These are phyloP conservation scores for Irineochytrium annulatum DNA, from an alignment of 192 early-diverging fungal species.

Conservation along the genomic window DNA sequence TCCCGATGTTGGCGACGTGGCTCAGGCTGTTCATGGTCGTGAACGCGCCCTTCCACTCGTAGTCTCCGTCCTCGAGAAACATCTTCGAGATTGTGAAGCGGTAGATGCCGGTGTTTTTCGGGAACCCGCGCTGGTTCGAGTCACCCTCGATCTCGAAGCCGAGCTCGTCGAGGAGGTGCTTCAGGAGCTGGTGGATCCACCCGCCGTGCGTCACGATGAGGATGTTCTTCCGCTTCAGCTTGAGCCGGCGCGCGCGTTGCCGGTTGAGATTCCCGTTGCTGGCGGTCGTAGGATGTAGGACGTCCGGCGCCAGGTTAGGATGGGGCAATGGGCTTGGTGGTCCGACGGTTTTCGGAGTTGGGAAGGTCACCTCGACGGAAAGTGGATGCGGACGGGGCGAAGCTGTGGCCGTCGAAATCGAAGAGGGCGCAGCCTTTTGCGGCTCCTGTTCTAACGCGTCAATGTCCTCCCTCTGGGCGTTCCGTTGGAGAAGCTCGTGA, in stretches of 20 bases:
- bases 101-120: slow-evolving; percentile 39
- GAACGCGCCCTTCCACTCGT: slow-evolving; percentile 42
- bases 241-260: slow-evolving; percentile 7
- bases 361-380: neutral
- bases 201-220: slow-evolving; percentile 52
- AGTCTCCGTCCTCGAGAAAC: slow-evolving; percentile 28
- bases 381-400: neutral
- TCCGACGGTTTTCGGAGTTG: neutral
- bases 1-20: slow-evolving; percentile 32
- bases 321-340: neutral
- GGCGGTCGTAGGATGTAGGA: no score
- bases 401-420: neutral
- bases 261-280: slow-evolving; percentile 1
- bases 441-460: slow-evolving; percentile 1
- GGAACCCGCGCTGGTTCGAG: slow-evolving; percentile 27
- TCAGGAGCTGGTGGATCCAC: slow-evolving; percentile 29
- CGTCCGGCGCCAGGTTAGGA: no score
- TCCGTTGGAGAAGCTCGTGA: slow-evolving; percentile 20
- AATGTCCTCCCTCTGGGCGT: neutral
- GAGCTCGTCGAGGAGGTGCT: slow-evolving; percentile 39
- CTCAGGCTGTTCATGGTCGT: slow-evolving; percentile 39
- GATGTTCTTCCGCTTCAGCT: slow-evolving; percentile 25
- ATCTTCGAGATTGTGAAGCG: slow-evolving; percentile 34
- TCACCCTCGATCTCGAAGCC: slow-evolving; percentile 23
- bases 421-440: neutral